A percentile compares a stretch with the other conserved stretches of the same genome.
Evolutionary conservation across 2,329 filamentous ascomycete species (phyloP).

Genomic region (Colletotrichum graminicola): DNA sequence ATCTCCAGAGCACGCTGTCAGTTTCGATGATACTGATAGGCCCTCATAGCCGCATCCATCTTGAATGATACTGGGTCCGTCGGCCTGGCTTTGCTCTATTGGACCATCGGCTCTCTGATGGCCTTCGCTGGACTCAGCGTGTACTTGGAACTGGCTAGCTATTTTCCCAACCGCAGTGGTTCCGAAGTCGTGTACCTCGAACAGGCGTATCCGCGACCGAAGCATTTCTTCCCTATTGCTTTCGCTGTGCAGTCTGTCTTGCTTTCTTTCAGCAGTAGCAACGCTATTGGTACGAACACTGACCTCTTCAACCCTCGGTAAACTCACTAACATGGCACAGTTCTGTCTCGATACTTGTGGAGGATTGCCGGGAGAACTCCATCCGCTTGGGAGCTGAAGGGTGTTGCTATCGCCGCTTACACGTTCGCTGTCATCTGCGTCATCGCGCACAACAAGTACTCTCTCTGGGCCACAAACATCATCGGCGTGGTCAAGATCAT

Average conservation of each 20-base stretch:
- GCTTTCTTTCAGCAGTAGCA: slow-evolving; percentile 75
- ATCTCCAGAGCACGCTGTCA: too few relatives aligned
- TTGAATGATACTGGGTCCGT: slow-evolving; percentile 71
- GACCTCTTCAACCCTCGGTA: accelerated
- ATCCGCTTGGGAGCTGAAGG: slow-evolving; percentile 73
- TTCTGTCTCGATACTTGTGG: slow-evolving; percentile 73
- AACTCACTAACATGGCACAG: slow-evolving; percentile 47
- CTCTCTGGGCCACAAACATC: slow-evolving; percentile 66
- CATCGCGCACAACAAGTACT: slow-evolving; percentile 68
- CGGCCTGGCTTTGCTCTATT: slow-evolving; percentile 72
- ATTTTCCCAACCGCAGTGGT: slow-evolving; percentile 75
- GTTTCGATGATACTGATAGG: slow-evolving; percentile 20
- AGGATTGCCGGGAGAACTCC: slow-evolving; percentile 63
- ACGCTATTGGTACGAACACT: slow-evolving; percentile 63
- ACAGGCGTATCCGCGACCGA: slow-evolving; percentile 74
- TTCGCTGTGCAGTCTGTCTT: slow-evolving; percentile 74
- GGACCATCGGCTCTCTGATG: slow-evolving; percentile 72
- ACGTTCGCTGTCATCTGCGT: slow-evolving; percentile 67
- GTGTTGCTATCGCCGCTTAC: slow-evolving; percentile 74
- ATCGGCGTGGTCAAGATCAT: slow-evolving; percentile 71
- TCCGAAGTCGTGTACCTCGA: slow-evolving; percentile 77
- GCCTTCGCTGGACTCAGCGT: slow-evolving; percentile 66
- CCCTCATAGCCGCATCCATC: slow-evolving; percentile 65
- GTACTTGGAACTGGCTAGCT: slow-evolving; percentile 74
- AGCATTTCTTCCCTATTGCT: slow-evolving; percentile 72